These are phyloP conservation scores for Dictyostelium brefeldianum DNA, from an alignment of 78 protist species.

Conservation along the genomic window DNA sequence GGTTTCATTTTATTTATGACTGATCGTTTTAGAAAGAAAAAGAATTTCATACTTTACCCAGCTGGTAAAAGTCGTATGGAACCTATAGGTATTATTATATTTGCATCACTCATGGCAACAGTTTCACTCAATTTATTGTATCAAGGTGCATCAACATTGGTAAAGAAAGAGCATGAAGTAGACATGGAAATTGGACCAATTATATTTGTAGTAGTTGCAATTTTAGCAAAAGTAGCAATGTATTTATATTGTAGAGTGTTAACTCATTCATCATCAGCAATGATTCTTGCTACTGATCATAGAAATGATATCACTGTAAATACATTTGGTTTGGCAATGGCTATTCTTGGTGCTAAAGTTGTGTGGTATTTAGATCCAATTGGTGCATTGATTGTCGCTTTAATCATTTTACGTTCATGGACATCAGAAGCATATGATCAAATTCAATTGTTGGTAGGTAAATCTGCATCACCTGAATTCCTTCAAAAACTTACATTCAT, in stretches of 20 bases:
- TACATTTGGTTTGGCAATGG: conserved; percentile 79
- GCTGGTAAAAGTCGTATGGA: conserved; percentile 89
- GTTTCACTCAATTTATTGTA: conserved; percentile 80
- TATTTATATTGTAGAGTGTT: conserved; percentile 81
- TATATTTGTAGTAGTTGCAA: conserved; percentile 58
- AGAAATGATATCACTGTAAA: conserved; percentile 90
- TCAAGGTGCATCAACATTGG: conserved; percentile 16
- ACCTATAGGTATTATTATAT: conserved; percentile 89
- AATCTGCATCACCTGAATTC: conserved; percentile 83
- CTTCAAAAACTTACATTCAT: conserved; percentile 80
- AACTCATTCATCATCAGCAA: conserved; percentile 61
- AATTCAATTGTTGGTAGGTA: conserved; percentile 80
- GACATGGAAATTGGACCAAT: conserved; percentile 31
- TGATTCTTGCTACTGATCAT: conserved; percentile 89
- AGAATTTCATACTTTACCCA: conserved; percentile 83
- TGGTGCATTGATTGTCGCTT: conserved; percentile 89
- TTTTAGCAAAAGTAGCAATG: conserved; percentile 77
- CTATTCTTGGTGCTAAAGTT: conserved; percentile 55
- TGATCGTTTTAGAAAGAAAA: conserved; percentile 57
- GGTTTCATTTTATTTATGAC: conserved; percentile 88
- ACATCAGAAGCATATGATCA: conserved; percentile 80
- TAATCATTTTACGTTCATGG: conserved; percentile 90
- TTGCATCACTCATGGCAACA: conserved; percentile 89
- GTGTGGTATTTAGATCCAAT: conserved; percentile 88
- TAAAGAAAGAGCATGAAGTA: neutral